These are phyloP conservation scores for Oropetium thomaeum DNA, from an alignment of 176 grass and related monocot genomes.

Conservation along the genomic window DNA sequence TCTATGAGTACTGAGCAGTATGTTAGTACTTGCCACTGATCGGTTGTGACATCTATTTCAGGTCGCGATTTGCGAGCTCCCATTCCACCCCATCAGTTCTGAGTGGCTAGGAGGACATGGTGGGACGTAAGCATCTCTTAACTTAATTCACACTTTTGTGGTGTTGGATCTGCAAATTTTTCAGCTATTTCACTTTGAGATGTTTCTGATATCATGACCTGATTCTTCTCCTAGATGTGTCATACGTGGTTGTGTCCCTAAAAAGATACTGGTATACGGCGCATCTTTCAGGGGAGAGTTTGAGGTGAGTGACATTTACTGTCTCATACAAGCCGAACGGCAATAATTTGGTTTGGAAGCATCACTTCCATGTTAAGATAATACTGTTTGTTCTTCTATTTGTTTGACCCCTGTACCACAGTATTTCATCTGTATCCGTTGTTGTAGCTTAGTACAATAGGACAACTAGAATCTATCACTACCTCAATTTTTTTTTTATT, in stretches of 20 bases:
- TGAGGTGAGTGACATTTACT: slow-evolving; percentile 41
- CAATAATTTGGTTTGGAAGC: not conserved
- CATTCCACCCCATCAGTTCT: slow-evolving; percentile 92
- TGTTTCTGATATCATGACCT: not conserved
- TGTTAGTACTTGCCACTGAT: not conserved
- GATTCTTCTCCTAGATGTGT: slow-evolving; percentile 57
- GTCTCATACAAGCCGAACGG: not conserved
- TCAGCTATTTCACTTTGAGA: not conserved
- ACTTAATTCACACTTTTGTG: not conserved
- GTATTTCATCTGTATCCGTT: not conserved
- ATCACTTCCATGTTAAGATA: not conserved
- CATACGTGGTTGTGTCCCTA: slow-evolving; percentile 94
- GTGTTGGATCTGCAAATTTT: not conserved
- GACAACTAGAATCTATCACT: not conserved
- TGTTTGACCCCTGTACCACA: not conserved
- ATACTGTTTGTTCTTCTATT: not conserved
- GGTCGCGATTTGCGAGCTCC: slow-evolving; percentile 97
- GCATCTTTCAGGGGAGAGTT: slow-evolving; percentile 84
- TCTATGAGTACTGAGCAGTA: not conserved
- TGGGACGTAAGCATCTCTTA: slow-evolving; percentile 65
- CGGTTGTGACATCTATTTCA: slow-evolving; percentile 4
- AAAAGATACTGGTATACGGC: slow-evolving; percentile 94
- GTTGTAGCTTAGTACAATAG: not conserved
- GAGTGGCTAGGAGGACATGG: slow-evolving; percentile 76
- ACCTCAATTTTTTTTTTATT: too few species aligned